Percentiles rank a stretch among this genome's conserved stretches.
Evolutionary conservation across 495 filamentous ascomycete genomes (phyloP).

Genomic region (Annulohypoxylon stygium): DNA sequence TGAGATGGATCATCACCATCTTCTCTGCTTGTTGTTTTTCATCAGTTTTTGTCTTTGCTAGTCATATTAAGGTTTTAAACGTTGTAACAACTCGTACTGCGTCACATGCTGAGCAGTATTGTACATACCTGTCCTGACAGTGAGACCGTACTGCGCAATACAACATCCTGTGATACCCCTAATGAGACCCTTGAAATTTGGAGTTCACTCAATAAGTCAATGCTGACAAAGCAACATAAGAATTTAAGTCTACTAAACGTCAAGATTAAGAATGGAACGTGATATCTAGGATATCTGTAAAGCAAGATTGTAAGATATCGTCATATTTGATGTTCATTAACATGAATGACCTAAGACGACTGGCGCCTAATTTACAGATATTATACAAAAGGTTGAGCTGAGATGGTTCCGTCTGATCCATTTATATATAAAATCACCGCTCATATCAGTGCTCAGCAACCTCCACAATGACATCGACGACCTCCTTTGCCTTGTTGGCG

Average conservation of each 20-base stretch:
- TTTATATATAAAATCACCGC: not conserved
- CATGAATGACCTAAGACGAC: not conserved
- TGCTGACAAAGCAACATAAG: not conserved
- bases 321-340: not conserved
- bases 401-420: slow-evolving; percentile 2
- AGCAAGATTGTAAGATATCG: not conserved
- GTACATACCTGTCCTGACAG: not conserved
- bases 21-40: slow-evolving; percentile 5
- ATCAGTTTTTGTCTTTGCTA: not conserved
- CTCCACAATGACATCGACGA: slow-evolving; percentile 38
- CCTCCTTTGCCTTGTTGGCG: slow-evolving; percentile 19
- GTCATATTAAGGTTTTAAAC: not conserved
- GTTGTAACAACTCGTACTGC: not conserved
- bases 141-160: not conserved
- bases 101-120: not conserved
- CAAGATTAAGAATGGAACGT: not conserved
- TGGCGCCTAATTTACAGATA: slow-evolving; percentile 1
- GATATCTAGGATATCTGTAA: not conserved
- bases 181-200: not conserved
- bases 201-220: not conserved
- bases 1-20: slow-evolving; percentile 14
- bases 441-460: slow-evolving; percentile 29
- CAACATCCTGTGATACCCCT: not conserved
- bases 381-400: slow-evolving; percentile 29
- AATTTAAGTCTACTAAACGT: not conserved